These are phyloP conservation scores for Cyberlindnera subsufficiens DNA, from an alignment of 805 yeast species.

Conservation along the genomic window DNA sequence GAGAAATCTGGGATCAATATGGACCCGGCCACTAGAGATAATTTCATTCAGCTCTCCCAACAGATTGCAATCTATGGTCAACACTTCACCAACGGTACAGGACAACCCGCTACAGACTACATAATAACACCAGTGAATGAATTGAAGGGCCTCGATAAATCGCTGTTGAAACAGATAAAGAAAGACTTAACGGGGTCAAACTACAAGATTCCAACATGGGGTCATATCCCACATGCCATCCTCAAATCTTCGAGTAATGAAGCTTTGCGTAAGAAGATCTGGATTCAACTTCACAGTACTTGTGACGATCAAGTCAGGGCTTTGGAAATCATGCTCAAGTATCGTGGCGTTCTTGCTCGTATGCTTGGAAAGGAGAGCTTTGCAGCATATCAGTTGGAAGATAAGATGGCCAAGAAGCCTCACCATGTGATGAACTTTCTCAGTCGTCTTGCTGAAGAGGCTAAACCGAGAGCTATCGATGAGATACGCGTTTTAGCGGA, in stretches of 20 bases:
- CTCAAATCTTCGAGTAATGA: conserved; percentile 53
- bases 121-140: conserved; percentile 18
- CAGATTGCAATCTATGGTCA: conserved; percentile 79
- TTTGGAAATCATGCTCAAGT: conserved; percentile 53
- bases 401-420: conserved; percentile 85
- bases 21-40: conserved; percentile 53
- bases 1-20: conserved; percentile 85
- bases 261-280: conserved; percentile 55
- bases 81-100: conserved; percentile 41
- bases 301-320: conserved; percentile 53
- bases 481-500: conserved; percentile 52
- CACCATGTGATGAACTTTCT: conserved; percentile 70
- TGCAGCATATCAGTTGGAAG: conserved; percentile 76
- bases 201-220: conserved; percentile 52
- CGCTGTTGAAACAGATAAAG: conserved; percentile 23
- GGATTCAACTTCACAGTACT: conserved; percentile 71
- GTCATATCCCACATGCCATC: conserved; percentile 59
- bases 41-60: conserved; percentile 75
- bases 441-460: conserved; percentile 46
- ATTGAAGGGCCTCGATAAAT: conserved; percentile 17
- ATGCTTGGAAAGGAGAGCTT: conserved; percentile 66
- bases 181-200: conserved; percentile 33
- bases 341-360: conserved; percentile 65
- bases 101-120: conserved; percentile 13
- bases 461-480: conserved; percentile 45